Evolutionary conservation across 2,329 filamentous ascomycete genomes (phyloP), one percentile per base, ranked within the genome.

Genomic region (Colletotrichum gigasporum): DNA sequence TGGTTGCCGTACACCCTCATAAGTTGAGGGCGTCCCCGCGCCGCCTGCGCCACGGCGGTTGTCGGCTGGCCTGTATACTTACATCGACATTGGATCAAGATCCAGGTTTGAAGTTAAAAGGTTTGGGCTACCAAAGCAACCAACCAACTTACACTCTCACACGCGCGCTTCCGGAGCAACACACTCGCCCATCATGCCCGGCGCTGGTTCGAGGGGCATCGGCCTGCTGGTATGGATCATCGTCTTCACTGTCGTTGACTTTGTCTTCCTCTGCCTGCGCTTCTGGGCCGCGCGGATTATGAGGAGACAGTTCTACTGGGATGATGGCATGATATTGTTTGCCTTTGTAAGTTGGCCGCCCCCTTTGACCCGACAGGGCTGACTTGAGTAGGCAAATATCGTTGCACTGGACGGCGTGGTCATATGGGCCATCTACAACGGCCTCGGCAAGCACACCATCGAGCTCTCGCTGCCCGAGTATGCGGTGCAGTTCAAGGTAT

Each of bases 371-470:
- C 16, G 53, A 12, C 16, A 10, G 16, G 8, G n/a, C 24, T 68
- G 2, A 67, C 51, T 24, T 32, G n/a, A 11, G 3, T 9, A 70
- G 69, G 37, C 63, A 16, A 65, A 51, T 20, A 63, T 54, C 10
- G 22, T 60, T 12, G 52, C 59, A 20, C 45, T 73, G 11, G 48
- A 61, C 20, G 66, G 67, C 5, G 52, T 69, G 0, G 64, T 52
- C 8, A 54, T 68, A 11, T 73, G 71, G 71, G 71, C 68, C 18
- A 58, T 66, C 32, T 58, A 65, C 35, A 72, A 71, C 6, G 71
- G 71, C 9, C 14, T 71, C 8, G 71, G 71, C 26, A 68, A 68
- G 28, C 67, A 67, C 18, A 67, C 68, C 3, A 20, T 6, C 6
- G 62, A 67, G 4, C 60, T 71, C 26, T 64, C 12, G 28, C 55